Evolutionary conservation across 768 basidiomycete species (phyloP), one percentile per base, ranked within the genome.

Genomic region (Naganishia vaughanmartiniae): DNA sequence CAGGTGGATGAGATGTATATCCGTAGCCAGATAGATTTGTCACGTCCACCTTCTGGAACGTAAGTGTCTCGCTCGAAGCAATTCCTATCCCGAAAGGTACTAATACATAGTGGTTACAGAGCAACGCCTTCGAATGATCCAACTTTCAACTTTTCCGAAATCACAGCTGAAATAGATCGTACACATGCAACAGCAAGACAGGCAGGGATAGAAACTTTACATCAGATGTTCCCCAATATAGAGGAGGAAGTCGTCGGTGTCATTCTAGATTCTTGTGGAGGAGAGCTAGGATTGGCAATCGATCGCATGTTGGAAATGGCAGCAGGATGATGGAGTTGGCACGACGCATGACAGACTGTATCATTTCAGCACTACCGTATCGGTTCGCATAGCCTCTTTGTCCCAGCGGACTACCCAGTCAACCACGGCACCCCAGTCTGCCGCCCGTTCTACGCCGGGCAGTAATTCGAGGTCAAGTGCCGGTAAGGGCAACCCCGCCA

Each of bases 201-300:
- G 19, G 90, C 90, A 2, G 85, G 91, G 63, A 83, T 85, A 67
- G 88, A 88, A 74, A 95, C 93, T 34, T 82, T 97, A 72, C 81
- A 85, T 68, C 92, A 94, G 82, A 95, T 95, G 72, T 97, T 97
- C 85, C 93, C 93, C 1, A 80, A 80, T 12, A 84, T 90, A 73
- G 94, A 97, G 76, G 79, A 80, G 55, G 94, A 94, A 80, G 87
- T 96, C 36, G 85, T 92, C 51, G 90, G 93, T 70, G 89, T 87
- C 87, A 92, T 97, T 42, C 82, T 95, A 70, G 93, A 95, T 78
- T 92, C 91, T 54, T 92, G 92, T 75, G 87, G 86, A 10, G 90
- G 91, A 24, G 92, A 96, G 83, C 78, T 96, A 69, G 93, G 92
- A 51, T 87, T 86, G 85, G 93, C 91, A 77, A 93, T 95, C 75